Conservation (phyloP, 768 basidiomycete species). For the Candolleomyces efflorescens region DNA sequence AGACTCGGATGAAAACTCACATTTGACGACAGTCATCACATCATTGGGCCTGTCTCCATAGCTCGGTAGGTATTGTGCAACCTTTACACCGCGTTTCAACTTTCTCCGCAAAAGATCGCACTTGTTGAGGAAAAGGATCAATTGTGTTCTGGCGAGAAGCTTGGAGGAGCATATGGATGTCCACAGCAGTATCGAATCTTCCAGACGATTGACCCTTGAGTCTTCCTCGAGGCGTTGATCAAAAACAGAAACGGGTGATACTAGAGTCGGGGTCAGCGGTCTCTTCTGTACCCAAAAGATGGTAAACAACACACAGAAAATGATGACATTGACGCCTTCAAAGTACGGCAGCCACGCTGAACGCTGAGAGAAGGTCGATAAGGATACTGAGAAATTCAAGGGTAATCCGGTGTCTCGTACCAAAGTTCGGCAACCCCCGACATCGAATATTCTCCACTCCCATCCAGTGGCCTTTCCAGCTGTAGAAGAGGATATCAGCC, state of each 20-base stretch:
- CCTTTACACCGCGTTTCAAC: conserved; percentile 50
- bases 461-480: conserved; percentile 33
- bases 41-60: conserved; percentile 72
- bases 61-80: conserved; percentile 58
- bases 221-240: conserved; percentile 75
- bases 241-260: conserved; percentile 78
- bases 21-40: conserved; percentile 54
- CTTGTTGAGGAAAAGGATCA: conserved; percentile 66
- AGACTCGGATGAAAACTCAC: conserved; percentile 34
- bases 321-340: conserved; percentile 72
- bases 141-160: conserved; percentile 53
- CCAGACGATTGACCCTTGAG: conserved; percentile 61
- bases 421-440: conserved; percentile 67
- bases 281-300: background rate
- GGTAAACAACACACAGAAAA: conserved; percentile 46
- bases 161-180: conserved; percentile 62
- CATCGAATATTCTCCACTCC: conserved; percentile 76
- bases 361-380: conserved; percentile 41
- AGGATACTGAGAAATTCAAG: background rate
- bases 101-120: conserved; percentile 67
- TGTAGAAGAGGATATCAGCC: conserved; percentile 1
- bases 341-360: conserved; percentile 80
- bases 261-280: conserved; percentile 17
- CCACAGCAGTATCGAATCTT: conserved; percentile 73
- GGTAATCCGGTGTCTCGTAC: conserved; percentile 32